Conservation (phyloP, 805 yeast genomes). For the Candida argentea region DNA sequence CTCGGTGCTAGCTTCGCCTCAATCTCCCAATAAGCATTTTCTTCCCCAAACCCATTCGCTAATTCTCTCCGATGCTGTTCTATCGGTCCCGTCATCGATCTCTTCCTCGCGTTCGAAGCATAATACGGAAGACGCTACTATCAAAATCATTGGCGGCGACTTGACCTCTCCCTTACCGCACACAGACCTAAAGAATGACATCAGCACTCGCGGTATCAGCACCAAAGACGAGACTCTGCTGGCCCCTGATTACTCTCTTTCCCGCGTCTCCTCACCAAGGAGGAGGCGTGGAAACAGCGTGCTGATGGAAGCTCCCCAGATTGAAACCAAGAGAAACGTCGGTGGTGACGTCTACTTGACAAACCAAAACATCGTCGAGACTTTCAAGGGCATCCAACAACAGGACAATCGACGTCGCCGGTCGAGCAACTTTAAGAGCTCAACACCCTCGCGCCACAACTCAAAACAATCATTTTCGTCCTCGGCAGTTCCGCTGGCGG, state of each 20-base stretch:
- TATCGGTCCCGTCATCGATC: conserved; percentile 1
- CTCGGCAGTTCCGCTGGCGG: conserved; percentile 1
- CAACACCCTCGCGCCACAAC: conserved; percentile 8
- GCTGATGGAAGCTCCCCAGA: conserved; percentile 29
- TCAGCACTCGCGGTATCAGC: not conserved
- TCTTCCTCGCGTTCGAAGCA: not conserved
- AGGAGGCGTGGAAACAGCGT: conserved; percentile 12
- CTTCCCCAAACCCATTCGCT: conserved; percentile 13
- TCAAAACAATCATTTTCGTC: not conserved
- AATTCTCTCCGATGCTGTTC: conserved; percentile 22
- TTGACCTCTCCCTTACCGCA: not conserved
- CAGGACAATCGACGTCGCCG: conserved; percentile 30
- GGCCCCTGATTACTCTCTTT: conserved; percentile 25
- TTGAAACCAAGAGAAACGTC: conserved; percentile 36
- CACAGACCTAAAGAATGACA: conserved; percentile 13
- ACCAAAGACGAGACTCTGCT: too few species aligned
- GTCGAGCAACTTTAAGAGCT: conserved; percentile 15
- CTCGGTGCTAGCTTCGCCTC: conserved; percentile 8
- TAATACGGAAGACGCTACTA: conserved; percentile 2
- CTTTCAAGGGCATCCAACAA: conserved; percentile 33
- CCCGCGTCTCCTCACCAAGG: conserved; percentile 12
- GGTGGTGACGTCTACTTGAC: conserved; percentile 34
- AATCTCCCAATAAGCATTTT: conserved; percentile 7
- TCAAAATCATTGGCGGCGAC: too few species aligned
- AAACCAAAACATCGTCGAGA: conserved; percentile 32